Conservation (phyloP, 305 asterid species). For the Caryopteris hybrid region DNA sequence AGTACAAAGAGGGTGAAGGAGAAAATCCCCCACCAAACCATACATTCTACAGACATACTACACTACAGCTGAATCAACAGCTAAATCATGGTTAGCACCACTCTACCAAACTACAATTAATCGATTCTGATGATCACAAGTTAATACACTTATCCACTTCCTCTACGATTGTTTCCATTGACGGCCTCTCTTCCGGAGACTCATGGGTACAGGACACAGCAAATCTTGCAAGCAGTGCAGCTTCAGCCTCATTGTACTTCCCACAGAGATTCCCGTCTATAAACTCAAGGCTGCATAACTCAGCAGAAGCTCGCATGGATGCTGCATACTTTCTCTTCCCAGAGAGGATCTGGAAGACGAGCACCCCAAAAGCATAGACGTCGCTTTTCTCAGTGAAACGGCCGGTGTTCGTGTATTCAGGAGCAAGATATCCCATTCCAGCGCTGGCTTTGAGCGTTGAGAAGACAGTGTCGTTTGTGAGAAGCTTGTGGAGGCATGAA, state of each 20-base stretch:
- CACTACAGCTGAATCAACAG: constrained; percentile 13
- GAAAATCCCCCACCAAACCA: constrained; percentile 11
- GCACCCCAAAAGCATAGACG: constrained; percentile 83
- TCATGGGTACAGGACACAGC: constrained; percentile 68
- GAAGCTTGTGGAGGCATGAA: constrained; percentile 78
- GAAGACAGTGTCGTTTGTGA: constrained; percentile 74
- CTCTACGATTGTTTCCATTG: constrained; percentile 44
- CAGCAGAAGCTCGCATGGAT: constrained; percentile 52
- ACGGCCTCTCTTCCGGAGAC: constrained; percentile 72
- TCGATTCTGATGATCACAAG: neutral
- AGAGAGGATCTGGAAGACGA: constrained; percentile 72
- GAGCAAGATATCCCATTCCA: constrained; percentile 95
- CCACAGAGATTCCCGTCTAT: constrained; percentile 55
- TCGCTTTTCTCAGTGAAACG: constrained; percentile 89
- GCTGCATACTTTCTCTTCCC: constrained; percentile 47
- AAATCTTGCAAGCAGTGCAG: constrained; percentile 40
- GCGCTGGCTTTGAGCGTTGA: constrained; percentile 86
- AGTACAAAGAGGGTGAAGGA: constrained; percentile 15
- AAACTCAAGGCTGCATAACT: constrained; percentile 46
- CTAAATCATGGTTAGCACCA: constrained; percentile 26
- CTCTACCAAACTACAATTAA: constrained; percentile 20
- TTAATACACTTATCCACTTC: constrained; percentile 30
- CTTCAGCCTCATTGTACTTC: constrained; percentile 47
- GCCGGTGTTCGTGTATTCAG: constrained; percentile 75
- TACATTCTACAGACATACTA: constrained; percentile 14